Base-by-base conservation (phyloP, 2,329 filamentous ascomycete genomes). In the Cryphonectria naterciae region DNA sequence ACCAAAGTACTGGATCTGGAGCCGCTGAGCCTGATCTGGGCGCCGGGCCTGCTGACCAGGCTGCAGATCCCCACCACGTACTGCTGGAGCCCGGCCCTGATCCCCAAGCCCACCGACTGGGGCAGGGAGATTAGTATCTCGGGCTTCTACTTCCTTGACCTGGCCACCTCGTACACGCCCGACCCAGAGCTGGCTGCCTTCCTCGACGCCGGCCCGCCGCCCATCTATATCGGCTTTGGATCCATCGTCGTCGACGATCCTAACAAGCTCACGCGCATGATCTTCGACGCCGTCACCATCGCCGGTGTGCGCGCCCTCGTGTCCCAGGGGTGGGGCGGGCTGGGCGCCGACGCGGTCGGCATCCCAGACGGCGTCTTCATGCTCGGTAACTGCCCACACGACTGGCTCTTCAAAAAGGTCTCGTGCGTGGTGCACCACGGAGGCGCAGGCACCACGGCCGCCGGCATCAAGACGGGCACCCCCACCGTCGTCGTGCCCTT, bases 401-500 rank as follows among this genome's bases (percentile, higher is more conserved):
- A 97, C 80, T 97, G 94, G 94, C 82, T 97, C 0, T 97, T 97
- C 80, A 86, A 93, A 74, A 90, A 87, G 52, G 93, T 97, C 0
- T 92, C 92, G 0, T 91, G 89, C 60, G 94, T 97, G 1, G 92
- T 96, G 6, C 94, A 97, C 77, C 94, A 97, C 74, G 94, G 94
- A 32, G 94, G 94, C 70, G 94, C 94, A 11, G 94, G 94, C 25
- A 97, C 94, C 2, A 97, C 93, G 1, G 93, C 94, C 1, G 93
- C 93, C 0, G 94, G 94, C n/a, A 93, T 97, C 72, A 88, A 91
- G 25, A 88, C 90, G 1, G 94, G 93, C 35, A 90, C 90, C 68
- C 94, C 94, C 1, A 97, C 94, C 0, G 88, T 96, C 1, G 87
- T 97, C 2, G 90, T 97, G 0, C 94, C 94, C 0, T 97, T 97